Conservation (phyloP, 257 asterid genomes). For the Verbascum thapsus region DNA sequence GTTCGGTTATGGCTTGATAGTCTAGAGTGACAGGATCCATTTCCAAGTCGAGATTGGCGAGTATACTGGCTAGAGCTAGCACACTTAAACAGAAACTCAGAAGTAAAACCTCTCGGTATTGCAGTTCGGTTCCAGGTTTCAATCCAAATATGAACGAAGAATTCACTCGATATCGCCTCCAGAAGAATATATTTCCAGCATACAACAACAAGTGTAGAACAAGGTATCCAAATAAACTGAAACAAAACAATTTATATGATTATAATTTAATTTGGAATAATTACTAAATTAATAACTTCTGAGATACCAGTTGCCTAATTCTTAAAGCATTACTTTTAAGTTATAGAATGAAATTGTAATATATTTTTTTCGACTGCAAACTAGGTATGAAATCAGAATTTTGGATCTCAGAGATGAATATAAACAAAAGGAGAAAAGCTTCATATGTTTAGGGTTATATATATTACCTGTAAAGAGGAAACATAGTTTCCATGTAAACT, state of each 20-base stretch:
- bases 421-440: no score
- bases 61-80: slow-evolving; percentile 48
- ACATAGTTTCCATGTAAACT: slow-evolving; percentile 59
- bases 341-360: no score
- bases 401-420: no score
- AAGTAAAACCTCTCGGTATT: slow-evolving; percentile 48
- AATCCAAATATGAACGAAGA: slow-evolving; percentile 55
- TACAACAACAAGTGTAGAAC: slow-evolving; percentile 56
- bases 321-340: no score
- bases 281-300: no score
- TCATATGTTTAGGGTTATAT: no score
- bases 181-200: slow-evolving; percentile 51
- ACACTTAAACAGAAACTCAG: slow-evolving; percentile 41
- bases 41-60: slow-evolving; percentile 59
- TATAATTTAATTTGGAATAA: no score
- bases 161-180: slow-evolving; percentile 56
- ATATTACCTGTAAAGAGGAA: slow-evolving; percentile 60
- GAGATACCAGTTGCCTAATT: no score
- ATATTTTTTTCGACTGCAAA: no score
- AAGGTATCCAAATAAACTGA: slow-evolving; percentile 59
- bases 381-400: no score
- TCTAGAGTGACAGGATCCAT: slow-evolving; percentile 55
- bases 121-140: slow-evolving; percentile 56
- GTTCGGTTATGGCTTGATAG: slow-evolving; percentile 48
- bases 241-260: slow-evolving; percentile 1